Percentiles rank a stretch among this genome's conserved stretches.
Evolutionary conservation across 2,329 filamentous ascomycete species (phyloP).

Genomic region (Mycogone perniciosa): DNA sequence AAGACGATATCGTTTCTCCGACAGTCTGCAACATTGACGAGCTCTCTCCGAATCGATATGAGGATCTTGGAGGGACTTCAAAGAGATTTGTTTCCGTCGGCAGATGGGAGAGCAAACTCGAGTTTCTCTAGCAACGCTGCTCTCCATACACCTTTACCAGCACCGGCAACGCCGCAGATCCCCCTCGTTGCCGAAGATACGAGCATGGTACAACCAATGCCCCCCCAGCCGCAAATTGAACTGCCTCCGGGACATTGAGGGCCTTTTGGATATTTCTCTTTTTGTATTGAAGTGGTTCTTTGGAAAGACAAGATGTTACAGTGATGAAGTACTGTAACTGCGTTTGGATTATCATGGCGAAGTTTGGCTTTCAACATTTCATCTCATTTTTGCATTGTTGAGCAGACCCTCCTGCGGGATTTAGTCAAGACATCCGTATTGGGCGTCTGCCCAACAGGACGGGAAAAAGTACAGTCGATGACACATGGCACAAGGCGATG

Average conservation of each 20-base stretch:
- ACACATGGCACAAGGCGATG: background rate
- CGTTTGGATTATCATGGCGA: background rate
- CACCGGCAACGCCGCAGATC: constrained; percentile 5
- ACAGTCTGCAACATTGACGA: constrained; percentile 64
- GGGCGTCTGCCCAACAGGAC: background rate
- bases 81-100: constrained; percentile 35
- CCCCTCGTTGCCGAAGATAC: constrained; percentile 1
- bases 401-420: background rate
- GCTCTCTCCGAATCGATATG: constrained; percentile 67
- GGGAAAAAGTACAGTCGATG: background rate
- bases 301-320: background rate
- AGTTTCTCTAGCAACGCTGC: constrained; percentile 38
- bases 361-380: background rate
- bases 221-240: constrained; percentile 2
- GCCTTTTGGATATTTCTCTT: background rate
- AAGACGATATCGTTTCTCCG: constrained; percentile 73
- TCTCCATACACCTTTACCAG: constrained; percentile 16
- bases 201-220: constrained; percentile 2
- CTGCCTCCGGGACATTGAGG: constrained; percentile 5
- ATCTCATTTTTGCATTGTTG: background rate
- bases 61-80: constrained; percentile 60
- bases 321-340: background rate
- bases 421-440: background rate
- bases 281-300: background rate
- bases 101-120: constrained; percentile 26